Evolutionary conservation across 2,329 filamentous ascomycete species (phyloP), one percentile per base, ranked within the genome.

Genomic region (Fusarium robinianum): DNA sequence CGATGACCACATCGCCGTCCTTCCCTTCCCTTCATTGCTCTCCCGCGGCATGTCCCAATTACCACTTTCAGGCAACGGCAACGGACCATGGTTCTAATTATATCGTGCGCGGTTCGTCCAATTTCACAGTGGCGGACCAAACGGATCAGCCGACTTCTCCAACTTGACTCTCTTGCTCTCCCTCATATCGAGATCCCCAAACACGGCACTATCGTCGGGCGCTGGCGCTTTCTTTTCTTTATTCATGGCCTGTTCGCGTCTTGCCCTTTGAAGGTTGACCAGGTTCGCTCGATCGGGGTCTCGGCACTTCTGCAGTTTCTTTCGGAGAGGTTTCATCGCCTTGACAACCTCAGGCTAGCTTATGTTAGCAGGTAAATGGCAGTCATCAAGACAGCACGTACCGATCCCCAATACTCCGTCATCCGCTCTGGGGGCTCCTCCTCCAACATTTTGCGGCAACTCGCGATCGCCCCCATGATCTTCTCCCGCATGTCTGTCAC

Each of bases 281-380:
- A 91, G 67, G 64, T 91, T 85, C 29, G 79, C 81, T 42, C 87
- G 81, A 56, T 88, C 84, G 0, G 87, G 87, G 59, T 92, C 87
- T 44, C 84, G 76, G 57, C 87, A 91, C 57, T 78, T 80, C 48
- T 80, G 81, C n/a, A 91, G 72, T 63, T 89, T 90, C 67, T 78
- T 82, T 11, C 82, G 76, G 9, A 89, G 67, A 0, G 78, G 76
- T 27, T 79, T 80, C 55, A 83, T 75, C 4, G 63, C 62, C 30
- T 69, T 71, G 38, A 67, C 53, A 8, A 63, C 70, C 42, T 75
- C 78, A 50, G 68, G 67, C 72, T 75, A 51, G 62, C 3, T 7
- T 19, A 8, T 24, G 36, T 65, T 46, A 65, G 60, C 24, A 41
- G 19, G 19, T 21, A 6, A 10, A n/a, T 12, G 3, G 11, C 3